Evolutionary conservation across 2,329 filamentous ascomycete species (phyloP).

Genomic region (Chrysosphaeria jannelii): DNA sequence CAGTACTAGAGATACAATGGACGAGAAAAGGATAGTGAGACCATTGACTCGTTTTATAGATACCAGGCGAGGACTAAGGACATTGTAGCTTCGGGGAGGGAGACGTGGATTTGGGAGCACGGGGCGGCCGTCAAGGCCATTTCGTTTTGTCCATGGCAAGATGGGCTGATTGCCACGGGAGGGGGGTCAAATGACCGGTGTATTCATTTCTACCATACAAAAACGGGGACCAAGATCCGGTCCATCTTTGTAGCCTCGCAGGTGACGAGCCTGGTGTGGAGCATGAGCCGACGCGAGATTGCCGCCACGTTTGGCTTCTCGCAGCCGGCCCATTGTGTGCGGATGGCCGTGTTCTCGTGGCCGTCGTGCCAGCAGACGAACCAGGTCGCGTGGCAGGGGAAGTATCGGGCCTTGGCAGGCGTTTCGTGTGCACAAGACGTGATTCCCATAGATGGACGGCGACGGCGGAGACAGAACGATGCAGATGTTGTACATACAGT

Average conservation of each 20-base stretch:
- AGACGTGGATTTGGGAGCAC: constrained; percentile 48
- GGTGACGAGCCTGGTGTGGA: constrained; percentile 82
- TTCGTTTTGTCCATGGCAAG: constrained; percentile 85
- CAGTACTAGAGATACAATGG: too few relatives aligned
- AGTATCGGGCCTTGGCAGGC: neutral
- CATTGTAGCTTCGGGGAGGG: constrained; percentile 8
- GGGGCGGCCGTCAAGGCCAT: constrained; percentile 85
- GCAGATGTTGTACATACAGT: neutral
- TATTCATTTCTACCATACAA: constrained; percentile 84
- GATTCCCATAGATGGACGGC: neutral
- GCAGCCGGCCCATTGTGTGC: constrained; percentile 62
- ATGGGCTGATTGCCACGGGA: constrained; percentile 62
- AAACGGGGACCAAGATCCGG: constrained; percentile 54
- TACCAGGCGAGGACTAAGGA: neutral
- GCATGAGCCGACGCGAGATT: constrained; percentile 57
- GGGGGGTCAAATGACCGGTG: constrained; percentile 84
- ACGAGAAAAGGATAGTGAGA: too few relatives aligned
- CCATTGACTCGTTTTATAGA: too few relatives aligned
- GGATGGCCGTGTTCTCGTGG: constrained; percentile 86
- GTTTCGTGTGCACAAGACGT: neutral
- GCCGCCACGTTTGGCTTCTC: constrained; percentile 83
- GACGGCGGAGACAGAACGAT: neutral
- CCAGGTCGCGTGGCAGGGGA: constrained; percentile 60
- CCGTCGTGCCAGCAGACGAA: constrained; percentile 67
- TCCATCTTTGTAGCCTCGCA: constrained; percentile 83